Conservation (phyloP, 495 filamentous ascomycete species). For the Tuber borchii region DNA sequence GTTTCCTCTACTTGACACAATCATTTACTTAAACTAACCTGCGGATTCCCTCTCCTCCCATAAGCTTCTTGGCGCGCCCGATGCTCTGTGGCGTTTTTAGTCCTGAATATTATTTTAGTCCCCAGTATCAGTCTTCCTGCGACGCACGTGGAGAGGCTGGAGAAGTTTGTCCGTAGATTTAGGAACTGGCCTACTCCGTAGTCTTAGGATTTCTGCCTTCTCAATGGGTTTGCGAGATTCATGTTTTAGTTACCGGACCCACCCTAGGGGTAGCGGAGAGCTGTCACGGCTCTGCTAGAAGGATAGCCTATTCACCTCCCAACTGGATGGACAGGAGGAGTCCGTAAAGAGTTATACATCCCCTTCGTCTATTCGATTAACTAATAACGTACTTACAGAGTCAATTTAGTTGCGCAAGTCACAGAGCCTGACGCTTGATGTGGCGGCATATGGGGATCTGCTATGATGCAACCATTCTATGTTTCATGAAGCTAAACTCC, state of each 20-base stretch:
- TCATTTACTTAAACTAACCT: too few relatives aligned
- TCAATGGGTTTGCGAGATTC: not conserved
- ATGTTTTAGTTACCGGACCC: not conserved
- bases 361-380: not conserved
- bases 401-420: not conserved
- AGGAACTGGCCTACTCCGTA: not conserved
- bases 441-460: not conserved
- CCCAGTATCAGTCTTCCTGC: not conserved
- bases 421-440: too few relatives aligned
- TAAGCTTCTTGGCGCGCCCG: not conserved
- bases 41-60: not conserved
- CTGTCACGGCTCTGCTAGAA: not conserved
- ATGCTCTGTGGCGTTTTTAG: not conserved
- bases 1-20: too few relatives aligned
- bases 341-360: not conserved
- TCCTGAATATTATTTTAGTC: not conserved
- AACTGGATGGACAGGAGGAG: not conserved
- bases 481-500: not conserved
- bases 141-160: not conserved
- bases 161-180: not conserved
- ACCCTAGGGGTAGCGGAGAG: not conserved
- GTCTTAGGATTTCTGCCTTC: not conserved
- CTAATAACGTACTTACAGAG: not conserved
- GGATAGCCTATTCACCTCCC: not conserved
- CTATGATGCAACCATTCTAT: not conserved